These are phyloP conservation scores for Grifola frondosa DNA, from an alignment of 1,284 basidiomycete genomes.

Conservation along the genomic window DNA sequence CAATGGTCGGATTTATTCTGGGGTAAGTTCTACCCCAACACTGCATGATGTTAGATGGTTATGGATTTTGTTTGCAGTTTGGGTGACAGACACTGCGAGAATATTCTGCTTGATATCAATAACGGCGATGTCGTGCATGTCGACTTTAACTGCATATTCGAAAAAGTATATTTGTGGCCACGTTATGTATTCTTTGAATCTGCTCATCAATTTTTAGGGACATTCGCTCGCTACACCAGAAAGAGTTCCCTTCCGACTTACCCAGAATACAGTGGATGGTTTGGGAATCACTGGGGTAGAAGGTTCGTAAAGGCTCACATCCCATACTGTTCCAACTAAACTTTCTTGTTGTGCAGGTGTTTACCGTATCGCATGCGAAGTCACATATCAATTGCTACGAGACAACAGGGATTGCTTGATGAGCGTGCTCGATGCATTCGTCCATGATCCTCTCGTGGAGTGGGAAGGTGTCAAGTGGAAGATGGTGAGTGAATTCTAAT, in stretches of 20 bases:
- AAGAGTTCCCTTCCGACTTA: slow-evolving; percentile 92
- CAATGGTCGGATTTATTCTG: slow-evolving; percentile 97
- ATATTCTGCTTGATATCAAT: slow-evolving; percentile 89
- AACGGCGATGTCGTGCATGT: slow-evolving; percentile 95
- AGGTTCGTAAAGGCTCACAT: slow-evolving; percentile 60
- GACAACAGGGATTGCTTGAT: slow-evolving; percentile 94
- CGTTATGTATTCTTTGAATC: neutral
- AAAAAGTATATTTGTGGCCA: slow-evolving; percentile 59
- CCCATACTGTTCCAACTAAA: neutral
- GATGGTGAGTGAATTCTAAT: slow-evolving; percentile 47
- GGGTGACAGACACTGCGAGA: slow-evolving; percentile 98
- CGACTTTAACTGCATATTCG: slow-evolving; percentile 98
- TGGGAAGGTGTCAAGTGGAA: slow-evolving; percentile 83
- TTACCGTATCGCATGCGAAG: slow-evolving; percentile 91
- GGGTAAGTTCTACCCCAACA: slow-evolving; percentile 59
- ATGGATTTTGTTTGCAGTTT: slow-evolving; percentile 51
- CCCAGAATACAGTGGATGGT: slow-evolving; percentile 92
- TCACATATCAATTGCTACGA: slow-evolving; percentile 85
- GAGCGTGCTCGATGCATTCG: slow-evolving; percentile 96
- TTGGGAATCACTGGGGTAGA: slow-evolving; percentile 94
- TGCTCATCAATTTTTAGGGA: slow-evolving; percentile 49
- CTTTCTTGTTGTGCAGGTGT: slow-evolving; percentile 55
- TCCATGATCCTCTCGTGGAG: slow-evolving; percentile 97
- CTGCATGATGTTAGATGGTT: neutral
- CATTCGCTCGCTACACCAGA: slow-evolving; percentile 90